Evolutionary conservation across 805 yeast species (phyloP).

Genomic region (Candida yuanshanica): DNA sequence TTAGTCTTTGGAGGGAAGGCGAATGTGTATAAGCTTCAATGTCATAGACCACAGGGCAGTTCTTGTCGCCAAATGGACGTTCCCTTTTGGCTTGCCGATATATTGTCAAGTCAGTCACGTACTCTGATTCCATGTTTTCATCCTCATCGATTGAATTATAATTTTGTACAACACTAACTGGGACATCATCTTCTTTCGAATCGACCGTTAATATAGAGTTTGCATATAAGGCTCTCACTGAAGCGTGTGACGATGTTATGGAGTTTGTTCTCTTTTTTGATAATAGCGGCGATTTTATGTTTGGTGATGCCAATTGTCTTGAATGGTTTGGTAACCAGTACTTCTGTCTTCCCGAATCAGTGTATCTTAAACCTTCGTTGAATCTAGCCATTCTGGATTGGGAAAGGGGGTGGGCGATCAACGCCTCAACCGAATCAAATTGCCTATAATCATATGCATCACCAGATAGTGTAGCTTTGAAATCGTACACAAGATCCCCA

Average conservation of each 20-base stretch:
- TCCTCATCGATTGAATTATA: constrained; percentile 11
- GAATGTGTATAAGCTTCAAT: constrained; percentile 23
- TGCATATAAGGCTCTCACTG: constrained; percentile 22
- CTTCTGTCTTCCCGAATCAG: constrained; percentile 68
- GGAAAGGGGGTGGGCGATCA: constrained; percentile 64
- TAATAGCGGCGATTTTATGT: constrained; percentile 15
- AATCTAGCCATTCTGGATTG: constrained; percentile 61
- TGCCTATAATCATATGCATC: constrained; percentile 72
- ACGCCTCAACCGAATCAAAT: constrained; percentile 75
- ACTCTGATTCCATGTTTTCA: constrained; percentile 19
- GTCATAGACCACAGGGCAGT: constrained; percentile 36
- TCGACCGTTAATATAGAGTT: constrained; percentile 17
- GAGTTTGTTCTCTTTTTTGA: constrained; percentile 15
- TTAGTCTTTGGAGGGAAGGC: constrained; percentile 21
- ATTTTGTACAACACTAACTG: constrained; percentile 1
- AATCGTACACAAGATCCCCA: constrained; percentile 76
- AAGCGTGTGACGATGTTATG: constrained; percentile 17
- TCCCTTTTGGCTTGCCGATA: constrained; percentile 30
- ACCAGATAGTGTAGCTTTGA: constrained; percentile 61
- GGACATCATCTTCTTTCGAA: constrained; percentile 10
- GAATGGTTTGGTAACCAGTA: constrained; percentile 53
- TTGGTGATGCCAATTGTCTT: constrained; percentile 2
- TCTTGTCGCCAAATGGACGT: constrained; percentile 33
- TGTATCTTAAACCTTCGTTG: constrained; percentile 78
- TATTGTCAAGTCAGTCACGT: constrained; percentile 29